phyloP scores from a whole-genome alignment of 192 early-diverging fungal species.

The Chytriomyces sp. region DNA sequence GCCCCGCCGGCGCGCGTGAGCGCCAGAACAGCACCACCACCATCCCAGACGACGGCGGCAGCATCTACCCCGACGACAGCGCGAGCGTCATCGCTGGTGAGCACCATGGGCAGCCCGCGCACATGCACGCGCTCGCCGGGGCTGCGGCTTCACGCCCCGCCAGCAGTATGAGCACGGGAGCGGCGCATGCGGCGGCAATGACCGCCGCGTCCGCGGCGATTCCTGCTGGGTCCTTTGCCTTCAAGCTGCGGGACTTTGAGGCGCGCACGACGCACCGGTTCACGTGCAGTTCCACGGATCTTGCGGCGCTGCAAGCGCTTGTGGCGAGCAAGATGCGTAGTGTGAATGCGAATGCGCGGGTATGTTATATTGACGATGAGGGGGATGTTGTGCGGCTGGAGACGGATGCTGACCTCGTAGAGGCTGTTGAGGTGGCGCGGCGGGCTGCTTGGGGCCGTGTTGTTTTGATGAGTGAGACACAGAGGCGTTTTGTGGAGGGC shows the following conservation, averaged over 20 bases:
- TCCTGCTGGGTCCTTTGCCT: slow-evolving; percentile 31
- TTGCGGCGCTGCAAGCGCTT: slow-evolving; percentile 30
- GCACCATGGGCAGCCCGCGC: neutral
- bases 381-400: slow-evolving; percentile 85
- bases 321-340: slow-evolving; percentile 2
- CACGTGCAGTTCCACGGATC: slow-evolving; percentile 17
- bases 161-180: neutral
- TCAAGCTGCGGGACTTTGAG: slow-evolving; percentile 50
- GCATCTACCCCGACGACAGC: slow-evolving; percentile 18
- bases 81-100: slow-evolving; percentile 1
- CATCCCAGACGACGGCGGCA: neutral
- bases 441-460: slow-evolving; percentile 75
- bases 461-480: slow-evolving; percentile 57
- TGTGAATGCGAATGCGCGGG: neutral
- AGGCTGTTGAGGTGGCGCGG: slow-evolving; percentile 82
- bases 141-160: neutral
- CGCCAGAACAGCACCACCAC: neutral
- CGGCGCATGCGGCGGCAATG: neutral
- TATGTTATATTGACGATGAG: slow-evolving; percentile 89
- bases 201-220: neutral
- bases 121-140: neutral
- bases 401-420: slow-evolving; percentile 78
- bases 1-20: neutral
- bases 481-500: slow-evolving; percentile 4
- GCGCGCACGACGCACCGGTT: slow-evolving; percentile 48